A percentile compares a stretch with the other conserved stretches of the same genome.
These are phyloP conservation scores for Diphasiastrum complanatum DNA, from an alignment of 83 land plant species.

Conservation along the genomic window DNA sequence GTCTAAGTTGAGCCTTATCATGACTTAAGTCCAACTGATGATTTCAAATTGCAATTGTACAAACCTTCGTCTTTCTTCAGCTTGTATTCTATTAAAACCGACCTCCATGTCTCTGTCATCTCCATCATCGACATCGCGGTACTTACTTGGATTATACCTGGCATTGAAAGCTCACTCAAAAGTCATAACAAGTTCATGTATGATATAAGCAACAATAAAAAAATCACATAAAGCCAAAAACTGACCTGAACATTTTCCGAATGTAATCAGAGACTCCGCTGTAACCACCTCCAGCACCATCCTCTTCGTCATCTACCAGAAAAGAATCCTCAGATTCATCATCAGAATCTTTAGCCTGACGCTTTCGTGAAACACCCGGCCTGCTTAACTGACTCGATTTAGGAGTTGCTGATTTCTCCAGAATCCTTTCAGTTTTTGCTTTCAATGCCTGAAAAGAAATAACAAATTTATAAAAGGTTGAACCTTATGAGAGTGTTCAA, in stretches of 20 bases:
- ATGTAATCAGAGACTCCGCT: slow-evolving; percentile 18
- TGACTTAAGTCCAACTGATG: neutral
- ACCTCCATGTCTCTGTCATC: slow-evolving; percentile 44
- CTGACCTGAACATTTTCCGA: slow-evolving; percentile 33
- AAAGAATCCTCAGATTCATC: slow-evolving; percentile 10
- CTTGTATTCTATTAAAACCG: slow-evolving; percentile 31
- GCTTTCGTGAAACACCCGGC: neutral
- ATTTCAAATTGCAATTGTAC: neutral
- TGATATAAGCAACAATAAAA: neutral
- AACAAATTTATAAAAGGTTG: neutral
- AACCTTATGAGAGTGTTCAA: neutral
- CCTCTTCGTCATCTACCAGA: slow-evolving; percentile 22
- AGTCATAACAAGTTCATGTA: neutral
- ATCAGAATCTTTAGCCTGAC: too few relatives aligned
- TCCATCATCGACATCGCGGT: slow-evolving; percentile 37
- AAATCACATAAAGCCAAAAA: neutral
- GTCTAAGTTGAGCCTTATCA: neutral
- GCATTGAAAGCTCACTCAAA: too few relatives aligned
- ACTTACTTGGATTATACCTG: slow-evolving; percentile 38
- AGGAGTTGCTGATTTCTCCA: too few relatives aligned
- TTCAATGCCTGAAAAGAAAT: neutral
- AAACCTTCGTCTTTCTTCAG: slow-evolving; percentile 35
- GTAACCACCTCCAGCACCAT: slow-evolving; percentile 1
- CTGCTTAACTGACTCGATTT: too few relatives aligned
- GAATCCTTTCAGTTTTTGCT: neutral